Base-by-base conservation (phyloP, 257 asterid species). In the Echium plantagineum region DNA sequence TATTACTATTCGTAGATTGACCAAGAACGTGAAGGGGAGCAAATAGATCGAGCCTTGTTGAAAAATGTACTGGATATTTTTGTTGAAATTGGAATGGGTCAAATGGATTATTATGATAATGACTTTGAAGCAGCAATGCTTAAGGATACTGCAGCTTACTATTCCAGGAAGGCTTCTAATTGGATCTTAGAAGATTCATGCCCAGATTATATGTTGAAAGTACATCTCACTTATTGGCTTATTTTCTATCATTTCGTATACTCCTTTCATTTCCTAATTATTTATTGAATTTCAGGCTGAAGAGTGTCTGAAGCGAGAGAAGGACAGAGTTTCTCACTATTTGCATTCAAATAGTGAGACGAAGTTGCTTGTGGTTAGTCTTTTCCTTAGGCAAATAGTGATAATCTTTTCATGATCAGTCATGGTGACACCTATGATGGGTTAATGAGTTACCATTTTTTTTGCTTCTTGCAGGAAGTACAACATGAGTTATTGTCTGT, bases 121-220 rank as follows among this genome's bases (percentile, higher is more conserved):
- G 96, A 93, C 72, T 93, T 93, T 66, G 97, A 93, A 80, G 86
- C 74, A 63, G 82, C 93, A 60, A 74, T 89, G 97, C 74, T 93
- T 69, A 77, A 74, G 72, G 99, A 83, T 73, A 80, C 95, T 2
- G 94, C 99, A 24, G 87, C 96, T 59, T 93, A 93, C 83, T 89
- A 93, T 74, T 93, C 99, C 63, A 80, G 96, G 69, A 93, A 93
- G 75, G 99, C 99, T 66, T 93, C 99, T 51, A 93, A 72, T 71
- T 93, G 99, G 99, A 93, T 93, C 63, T 65, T 89, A 55, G 99
- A 93, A 54, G 99, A 93, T 83, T 89, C 99, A 7, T 93, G 99
- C 72, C 99, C 99, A 19, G 99, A 89, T 73, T 93, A 93, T 81
- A 81, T 93, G 97, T 58, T 83, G 76, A 86, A 93, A 75, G 99